Base-by-base conservation (phyloP, 495 filamentous ascomycete genomes). In the Hyphodiscus hymeniophilus region DNA sequence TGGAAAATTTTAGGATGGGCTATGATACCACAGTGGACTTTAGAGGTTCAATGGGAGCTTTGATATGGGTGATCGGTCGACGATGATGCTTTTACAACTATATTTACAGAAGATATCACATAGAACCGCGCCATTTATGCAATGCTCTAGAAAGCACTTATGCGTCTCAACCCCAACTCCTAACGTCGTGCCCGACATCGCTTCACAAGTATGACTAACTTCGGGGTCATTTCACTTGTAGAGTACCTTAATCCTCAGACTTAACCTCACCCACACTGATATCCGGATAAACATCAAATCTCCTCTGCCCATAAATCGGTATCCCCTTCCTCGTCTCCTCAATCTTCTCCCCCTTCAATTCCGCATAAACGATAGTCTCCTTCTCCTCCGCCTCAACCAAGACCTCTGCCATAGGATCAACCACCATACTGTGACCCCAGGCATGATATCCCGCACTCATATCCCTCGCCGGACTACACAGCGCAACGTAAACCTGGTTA, bases 221-320 rank as follows among this genome's bases (percentile, higher is more conserved):
- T n/a, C n/a, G n/a, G n/a, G n/a, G n/a, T n/a, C n/a, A n/a, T n/a
- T n/a, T n/a, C n/a, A n/a, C n/a, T n/a, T n/a, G n/a, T n/a, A n/a
- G n/a, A n/a, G n/a, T n/a, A n/a, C n/a, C 34, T 32, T 36, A 16
- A 12, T 58, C 58, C 23, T 58, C 55, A 54, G 34, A 55, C 39
- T 38, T 56, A n/a, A 50, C 45, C 3, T 30, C 34, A 12, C 45
- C 76, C 57, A 70, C 56, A 52, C 79, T 86, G 22, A 99, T 79
- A 76, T 99, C 91, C 12, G 87, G 84, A 67, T 99, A 99, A 20
- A 99, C 80, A 68, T 99, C 92, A 65, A 94, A 97, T 55, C 94
- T 71, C 51, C 91, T 75, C 80, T 99, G 94, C 22, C 70, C 75
- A 56, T 79, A 74, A 23, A 97, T 71, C 20, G 94, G 92, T 60